Base-by-base conservation (phyloP, 345 rosid species). In the Arabis hirsuta region DNA sequence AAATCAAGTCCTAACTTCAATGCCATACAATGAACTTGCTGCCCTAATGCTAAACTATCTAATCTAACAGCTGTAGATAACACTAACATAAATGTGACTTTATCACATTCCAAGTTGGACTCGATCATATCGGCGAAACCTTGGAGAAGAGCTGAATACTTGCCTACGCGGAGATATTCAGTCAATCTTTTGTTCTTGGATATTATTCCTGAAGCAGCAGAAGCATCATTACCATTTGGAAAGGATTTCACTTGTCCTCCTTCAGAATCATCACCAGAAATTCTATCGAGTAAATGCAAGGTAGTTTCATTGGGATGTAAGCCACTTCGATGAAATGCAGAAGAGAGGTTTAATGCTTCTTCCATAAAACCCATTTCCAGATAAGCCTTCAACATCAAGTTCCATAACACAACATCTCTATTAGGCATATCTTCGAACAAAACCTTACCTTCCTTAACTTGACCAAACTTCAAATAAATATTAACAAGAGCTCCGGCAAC, bases 371-470 rank as follows among this genome's bases (percentile, higher is more conserved):
- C 85, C 46, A 29, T 55, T 10, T 83, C 84, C 20, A 81, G 29
- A 72, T 81, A 77, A 4, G 82, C 89, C 66, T 73, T 82, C 57
- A 85, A 80, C 86, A 87, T 82, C 44, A 83, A 73, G 73, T 85
- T 87, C 91, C 91, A 87, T 71, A 82, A 75, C 64, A 87, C 87
- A 32, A 69, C 71, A 77, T 87, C 89, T 65, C 78, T 83, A 3
- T 64, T 77, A 20, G 65, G 65, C 81, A 85, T 79, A 41, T 68
- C 81, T 7, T 80, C 84, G 39, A 87, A 87, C 79, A 85, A 73
- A 72, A 12, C 55, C 61, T 63, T 71, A 69, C 84, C 87, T 72
- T 82, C 86, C 69, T 71, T 67, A 57, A 85, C 66, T 56, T 72
- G 69, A 36, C 84, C 74, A 65, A 85, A 80, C 68, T 85, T 87